These are phyloP conservation scores for Delonix regia DNA, from an alignment of 306 rosid genomes.

Conservation along the genomic window DNA sequence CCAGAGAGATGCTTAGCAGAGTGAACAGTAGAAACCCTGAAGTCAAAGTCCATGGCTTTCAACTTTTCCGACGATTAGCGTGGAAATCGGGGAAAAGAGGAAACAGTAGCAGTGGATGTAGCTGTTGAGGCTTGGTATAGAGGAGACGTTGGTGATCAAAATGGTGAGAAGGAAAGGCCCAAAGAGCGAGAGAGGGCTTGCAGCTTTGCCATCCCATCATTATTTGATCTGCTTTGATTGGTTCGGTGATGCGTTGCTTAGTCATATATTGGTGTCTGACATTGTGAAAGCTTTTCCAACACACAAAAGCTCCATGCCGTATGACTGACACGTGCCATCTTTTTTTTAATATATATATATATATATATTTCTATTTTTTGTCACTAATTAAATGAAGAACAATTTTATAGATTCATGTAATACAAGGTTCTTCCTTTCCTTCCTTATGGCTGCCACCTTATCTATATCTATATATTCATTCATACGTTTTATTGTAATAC, in stretches of 20 bases:
- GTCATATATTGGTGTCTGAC: conserved; percentile 38
- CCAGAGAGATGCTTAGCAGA: conserved; percentile 55
- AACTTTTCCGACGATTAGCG: background rate
- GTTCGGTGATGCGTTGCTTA: conserved; percentile 38
- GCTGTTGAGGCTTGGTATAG: conserved; percentile 10
- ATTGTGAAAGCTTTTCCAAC: conserved; percentile 36
- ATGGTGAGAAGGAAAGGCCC: background rate
- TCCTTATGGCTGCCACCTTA: too few species aligned
- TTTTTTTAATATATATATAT: background rate
- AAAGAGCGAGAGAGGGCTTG: background rate
- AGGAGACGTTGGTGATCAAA: background rate
- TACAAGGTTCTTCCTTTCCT: too few species aligned
- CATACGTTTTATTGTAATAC: too few species aligned
- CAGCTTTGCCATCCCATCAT: conserved; percentile 20
- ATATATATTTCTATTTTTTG: background rate
- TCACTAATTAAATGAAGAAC: too few species aligned
- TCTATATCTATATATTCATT: too few species aligned
- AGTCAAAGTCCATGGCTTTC: conserved; percentile 62
- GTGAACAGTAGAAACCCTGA: conserved; percentile 57
- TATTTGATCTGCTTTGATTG: conserved; percentile 29
- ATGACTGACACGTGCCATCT: conserved; percentile 45
- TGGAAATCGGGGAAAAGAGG: background rate
- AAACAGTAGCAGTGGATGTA: background rate
- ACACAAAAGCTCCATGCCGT: conserved; percentile 35
- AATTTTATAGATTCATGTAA: too few species aligned